These are phyloP conservation scores for Citrus inodora DNA, from an alignment of 345 rosid genomes.

Conservation along the genomic window DNA sequence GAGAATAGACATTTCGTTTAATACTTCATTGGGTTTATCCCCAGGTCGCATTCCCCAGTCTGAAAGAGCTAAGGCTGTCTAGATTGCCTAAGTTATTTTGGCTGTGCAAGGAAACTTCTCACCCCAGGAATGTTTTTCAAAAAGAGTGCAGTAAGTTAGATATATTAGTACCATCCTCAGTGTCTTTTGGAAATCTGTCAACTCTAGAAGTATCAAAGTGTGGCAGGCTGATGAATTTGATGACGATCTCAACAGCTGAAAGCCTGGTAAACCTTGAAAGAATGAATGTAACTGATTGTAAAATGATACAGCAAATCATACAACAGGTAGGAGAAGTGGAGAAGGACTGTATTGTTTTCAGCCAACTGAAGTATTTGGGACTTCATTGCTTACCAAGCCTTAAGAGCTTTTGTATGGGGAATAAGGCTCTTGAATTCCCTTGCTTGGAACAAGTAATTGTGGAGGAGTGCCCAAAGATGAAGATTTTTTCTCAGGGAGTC, in stretches of 20 bases:
- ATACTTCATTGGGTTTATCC: background rate
- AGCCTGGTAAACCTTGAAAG: slow-evolving; percentile 9
- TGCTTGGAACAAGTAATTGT: background rate
- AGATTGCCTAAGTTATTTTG: background rate
- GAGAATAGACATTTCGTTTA: background rate
- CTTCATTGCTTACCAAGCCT: slow-evolving; percentile 15
- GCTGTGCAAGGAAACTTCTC: background rate
- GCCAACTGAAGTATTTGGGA: background rate
- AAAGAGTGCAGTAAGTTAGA: background rate
- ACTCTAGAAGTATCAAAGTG: slow-evolving; percentile 13
- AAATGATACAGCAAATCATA: slow-evolving; percentile 16
- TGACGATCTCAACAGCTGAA: slow-evolving; percentile 13
- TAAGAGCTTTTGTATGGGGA: background rate
- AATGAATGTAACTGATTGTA: slow-evolving; percentile 17
- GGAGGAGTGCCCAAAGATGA: background rate
- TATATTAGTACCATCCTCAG: slow-evolving; percentile 6
- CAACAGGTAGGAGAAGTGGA: background rate
- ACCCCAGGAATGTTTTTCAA: background rate
- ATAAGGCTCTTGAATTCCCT: background rate
- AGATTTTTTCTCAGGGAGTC: background rate
- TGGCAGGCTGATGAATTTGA: slow-evolving; percentile 7
- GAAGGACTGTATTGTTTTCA: slow-evolving; percentile 4
- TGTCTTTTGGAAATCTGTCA: slow-evolving; percentile 14
- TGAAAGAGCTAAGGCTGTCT: background rate
- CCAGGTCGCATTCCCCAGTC: background rate